phyloP scores from a whole-genome alignment of 257 asterid genomes.

The Nicotiana sylvestris region DNA sequence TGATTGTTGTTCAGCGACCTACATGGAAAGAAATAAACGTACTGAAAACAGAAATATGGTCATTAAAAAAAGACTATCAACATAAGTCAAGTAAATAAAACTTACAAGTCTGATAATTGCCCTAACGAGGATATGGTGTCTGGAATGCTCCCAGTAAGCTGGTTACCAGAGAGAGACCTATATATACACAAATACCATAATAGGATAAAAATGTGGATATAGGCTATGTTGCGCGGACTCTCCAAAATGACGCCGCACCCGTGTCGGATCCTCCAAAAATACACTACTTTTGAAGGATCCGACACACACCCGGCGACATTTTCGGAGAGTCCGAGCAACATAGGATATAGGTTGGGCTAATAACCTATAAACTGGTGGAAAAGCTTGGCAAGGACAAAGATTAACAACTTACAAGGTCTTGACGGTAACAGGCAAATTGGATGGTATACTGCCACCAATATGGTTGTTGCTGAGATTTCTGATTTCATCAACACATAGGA shows the following conservation, averaged over 20 bases:
- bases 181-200: neutral
- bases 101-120: slow-evolving; percentile 70
- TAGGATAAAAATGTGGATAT: slow-evolving; percentile 1
- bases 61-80: neutral
- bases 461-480: slow-evolving; percentile 82
- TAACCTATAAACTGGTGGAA: slow-evolving; percentile 15
- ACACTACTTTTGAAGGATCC: too few species aligned
- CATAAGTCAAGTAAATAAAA: slow-evolving; percentile 7
- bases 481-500: slow-evolving; percentile 10
- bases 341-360: neutral
- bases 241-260: too few species aligned
- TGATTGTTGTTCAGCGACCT: slow-evolving; percentile 66
- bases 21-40: slow-evolving; percentile 16
- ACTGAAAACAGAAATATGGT: neutral
- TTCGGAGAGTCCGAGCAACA: too few species aligned
- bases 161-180: slow-evolving; percentile 68
- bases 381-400: neutral
- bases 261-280: too few species aligned
- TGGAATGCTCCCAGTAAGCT: slow-evolving; percentile 62
- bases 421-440: slow-evolving; percentile 61
- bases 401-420: slow-evolving; percentile 54
- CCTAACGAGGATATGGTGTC: slow-evolving; percentile 42
- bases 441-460: slow-evolving; percentile 78
- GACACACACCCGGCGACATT: too few species aligned
- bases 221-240: neutral